phyloP scores from a whole-genome alignment of 129 eudicot species.

The Escallonia rubra region DNA sequence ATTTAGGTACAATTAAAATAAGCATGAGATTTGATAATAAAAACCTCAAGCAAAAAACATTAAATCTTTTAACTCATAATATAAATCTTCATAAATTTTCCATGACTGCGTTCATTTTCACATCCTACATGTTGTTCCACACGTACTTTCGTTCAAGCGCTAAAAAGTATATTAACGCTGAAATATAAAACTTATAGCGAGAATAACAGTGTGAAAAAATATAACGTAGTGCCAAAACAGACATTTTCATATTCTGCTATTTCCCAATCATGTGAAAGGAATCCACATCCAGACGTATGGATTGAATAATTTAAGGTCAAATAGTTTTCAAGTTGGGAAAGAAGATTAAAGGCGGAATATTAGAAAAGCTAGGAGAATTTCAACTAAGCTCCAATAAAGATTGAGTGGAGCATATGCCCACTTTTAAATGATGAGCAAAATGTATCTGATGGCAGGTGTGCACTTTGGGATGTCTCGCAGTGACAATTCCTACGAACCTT shows the following conservation, averaged over 20 bases:
- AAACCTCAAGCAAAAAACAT: too few species aligned
- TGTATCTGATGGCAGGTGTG: neutral
- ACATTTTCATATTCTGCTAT: too few species aligned
- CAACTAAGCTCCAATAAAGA: neutral
- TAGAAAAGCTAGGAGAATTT: neutral
- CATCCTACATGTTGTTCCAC: neutral
- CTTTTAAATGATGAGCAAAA: slow-evolving; percentile 12
- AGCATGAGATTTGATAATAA: too few species aligned
- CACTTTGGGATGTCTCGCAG: neutral
- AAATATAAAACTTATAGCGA: neutral
- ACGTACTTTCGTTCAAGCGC: neutral
- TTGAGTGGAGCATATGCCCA: slow-evolving; percentile 15
- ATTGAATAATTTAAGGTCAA: slow-evolving; percentile 7
- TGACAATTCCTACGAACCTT: neutral
- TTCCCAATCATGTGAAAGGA: neutral
- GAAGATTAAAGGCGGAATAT: slow-evolving; percentile 1
- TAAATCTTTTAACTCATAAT: too few species aligned
- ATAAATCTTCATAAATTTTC: too few species aligned
- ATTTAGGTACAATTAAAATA: too few species aligned
- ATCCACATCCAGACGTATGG: neutral
- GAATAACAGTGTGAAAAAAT: neutral
- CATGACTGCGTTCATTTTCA: too few species aligned
- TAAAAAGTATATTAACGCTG: too few species aligned
- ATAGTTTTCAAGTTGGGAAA: slow-evolving; percentile 1
- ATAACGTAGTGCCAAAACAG: too few species aligned